Percentiles rank a stretch among this genome's conserved stretches.
Evolutionary conservation across 768 basidiomycete genomes (phyloP).

Genomic region (Amanita phalloides): DNA sequence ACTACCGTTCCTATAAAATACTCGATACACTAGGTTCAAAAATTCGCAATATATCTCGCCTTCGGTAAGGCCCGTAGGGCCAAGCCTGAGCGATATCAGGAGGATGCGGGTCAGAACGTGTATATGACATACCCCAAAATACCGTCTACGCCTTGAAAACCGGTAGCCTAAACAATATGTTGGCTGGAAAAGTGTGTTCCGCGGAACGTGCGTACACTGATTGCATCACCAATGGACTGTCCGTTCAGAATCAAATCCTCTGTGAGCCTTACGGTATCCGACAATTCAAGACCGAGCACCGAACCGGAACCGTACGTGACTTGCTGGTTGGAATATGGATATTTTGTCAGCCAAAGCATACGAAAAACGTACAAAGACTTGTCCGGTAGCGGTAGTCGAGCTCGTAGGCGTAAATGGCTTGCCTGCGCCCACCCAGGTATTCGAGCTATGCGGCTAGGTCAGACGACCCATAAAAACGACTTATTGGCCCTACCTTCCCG

Average conservation of each 20-base stretch:
- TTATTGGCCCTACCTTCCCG: not conserved
- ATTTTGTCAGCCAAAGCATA: not conserved
- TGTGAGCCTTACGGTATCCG: conserved; percentile 43
- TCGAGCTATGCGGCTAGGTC: not conserved
- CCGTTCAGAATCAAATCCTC: conserved; percentile 32
- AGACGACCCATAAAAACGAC: not conserved
- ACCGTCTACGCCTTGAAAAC: conserved; percentile 45
- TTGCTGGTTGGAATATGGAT: conserved; percentile 18
- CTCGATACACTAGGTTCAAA: not conserved
- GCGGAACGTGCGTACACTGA: conserved; percentile 10
- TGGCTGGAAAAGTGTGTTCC: not conserved
- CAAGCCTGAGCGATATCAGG: conserved; percentile 31
- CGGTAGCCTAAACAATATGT: conserved; percentile 19
- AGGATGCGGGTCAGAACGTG: not conserved
- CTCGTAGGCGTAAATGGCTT: conserved; percentile 32
- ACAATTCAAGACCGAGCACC: conserved; percentile 46
- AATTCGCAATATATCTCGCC: conserved; percentile 16
- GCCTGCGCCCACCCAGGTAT: conserved; percentile 40
- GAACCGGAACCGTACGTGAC: conserved; percentile 54
- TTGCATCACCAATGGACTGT: conserved; percentile 57
- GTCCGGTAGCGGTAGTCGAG: conserved; percentile 25
- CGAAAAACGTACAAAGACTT: conserved; percentile 19
- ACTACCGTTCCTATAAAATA: conserved; percentile 20
- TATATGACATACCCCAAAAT: conserved; percentile 43
- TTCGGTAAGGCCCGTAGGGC: conserved; percentile 44